A percentile compares a stretch with the other conserved stretches of the same genome.
phyloP scores from a whole-genome alignment of 345 rosid genomes.

The Corchorus capsularis region DNA sequence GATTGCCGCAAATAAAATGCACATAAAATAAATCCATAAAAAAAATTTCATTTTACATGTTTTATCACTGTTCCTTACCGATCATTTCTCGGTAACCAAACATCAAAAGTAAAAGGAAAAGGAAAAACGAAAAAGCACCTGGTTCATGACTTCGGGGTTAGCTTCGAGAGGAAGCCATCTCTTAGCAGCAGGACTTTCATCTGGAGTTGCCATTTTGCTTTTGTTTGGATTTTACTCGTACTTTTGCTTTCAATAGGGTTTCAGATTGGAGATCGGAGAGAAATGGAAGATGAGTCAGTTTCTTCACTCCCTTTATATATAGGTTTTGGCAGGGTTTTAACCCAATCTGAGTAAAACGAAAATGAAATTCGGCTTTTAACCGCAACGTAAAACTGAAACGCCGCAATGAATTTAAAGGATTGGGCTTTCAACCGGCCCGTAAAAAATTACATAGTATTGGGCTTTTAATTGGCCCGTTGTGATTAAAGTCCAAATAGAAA shows the following conservation, averaged over 20 bases:
- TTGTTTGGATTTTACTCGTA: not conserved
- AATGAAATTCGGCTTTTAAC: not conserved
- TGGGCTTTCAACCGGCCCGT: not conserved
- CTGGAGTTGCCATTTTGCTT: conserved; percentile 54
- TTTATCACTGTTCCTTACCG: not conserved
- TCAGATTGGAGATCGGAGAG: not conserved
- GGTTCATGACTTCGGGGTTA: conserved; percentile 95
- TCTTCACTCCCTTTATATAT: not conserved
- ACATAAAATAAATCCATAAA: not conserved
- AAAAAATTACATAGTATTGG: not conserved
- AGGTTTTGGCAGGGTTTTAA: not conserved
- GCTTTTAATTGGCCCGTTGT: not conserved
- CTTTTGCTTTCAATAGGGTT: not conserved
- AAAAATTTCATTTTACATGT: not conserved
- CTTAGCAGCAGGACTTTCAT: conserved; percentile 61
- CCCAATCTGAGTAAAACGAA: not conserved
- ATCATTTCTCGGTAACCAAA: conserved; percentile 24
- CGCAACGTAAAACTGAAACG: too few relatives aligned
- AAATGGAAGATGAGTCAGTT: not conserved
- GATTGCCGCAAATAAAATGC: not conserved
- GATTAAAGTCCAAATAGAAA: not conserved
- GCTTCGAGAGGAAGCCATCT: conserved; percentile 99
- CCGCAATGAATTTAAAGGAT: not conserved
- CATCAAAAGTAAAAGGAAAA: not conserved
- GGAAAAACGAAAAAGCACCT: conserved; percentile 41